phyloP scores from a whole-genome alignment of 495 filamentous ascomycete genomes.

The Extremus antarcticus region DNA sequence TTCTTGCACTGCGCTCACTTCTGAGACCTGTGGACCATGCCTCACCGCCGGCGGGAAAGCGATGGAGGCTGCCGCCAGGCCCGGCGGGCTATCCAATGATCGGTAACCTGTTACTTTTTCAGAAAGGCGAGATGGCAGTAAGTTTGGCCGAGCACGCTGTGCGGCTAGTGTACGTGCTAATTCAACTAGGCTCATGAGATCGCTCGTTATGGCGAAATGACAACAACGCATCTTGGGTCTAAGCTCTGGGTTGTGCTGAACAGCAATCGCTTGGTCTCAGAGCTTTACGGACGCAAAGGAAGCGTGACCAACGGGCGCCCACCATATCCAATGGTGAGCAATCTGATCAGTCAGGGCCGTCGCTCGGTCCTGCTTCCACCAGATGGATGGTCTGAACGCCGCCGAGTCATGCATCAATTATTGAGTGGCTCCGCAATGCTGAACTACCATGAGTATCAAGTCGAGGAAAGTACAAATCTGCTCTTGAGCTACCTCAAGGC shows the following conservation, averaged over 20 bases:
- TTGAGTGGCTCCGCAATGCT: constrained; percentile 29
- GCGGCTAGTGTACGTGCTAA: too few relatives aligned
- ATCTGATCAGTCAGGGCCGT: constrained; percentile 26
- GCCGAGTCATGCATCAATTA: constrained; percentile 36
- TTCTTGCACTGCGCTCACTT: background rate
- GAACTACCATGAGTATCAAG: constrained; percentile 32
- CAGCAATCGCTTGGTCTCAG: constrained; percentile 25
- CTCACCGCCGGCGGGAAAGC: background rate
- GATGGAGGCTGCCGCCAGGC: background rate
- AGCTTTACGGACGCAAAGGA: constrained; percentile 30
- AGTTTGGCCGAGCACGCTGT: too few relatives aligned
- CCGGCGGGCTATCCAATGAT: background rate
- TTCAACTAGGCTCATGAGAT: background rate
- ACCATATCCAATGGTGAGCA: constrained; percentile 29
- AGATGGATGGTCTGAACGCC: constrained; percentile 25
- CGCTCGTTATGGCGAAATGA: constrained; percentile 29
- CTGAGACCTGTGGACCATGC: background rate
- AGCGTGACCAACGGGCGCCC: constrained; percentile 29
- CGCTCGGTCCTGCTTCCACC: constrained; percentile 28
- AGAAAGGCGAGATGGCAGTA: background rate
- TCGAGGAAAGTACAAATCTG: constrained; percentile 33
- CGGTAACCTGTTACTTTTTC: background rate
- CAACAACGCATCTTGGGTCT: constrained; percentile 29
- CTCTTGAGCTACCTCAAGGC: constrained; percentile 28
- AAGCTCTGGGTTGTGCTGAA: constrained; percentile 34